Conservation (phyloP, 2,329 filamentous ascomycete genomes). For the Calonectria montana region DNA sequence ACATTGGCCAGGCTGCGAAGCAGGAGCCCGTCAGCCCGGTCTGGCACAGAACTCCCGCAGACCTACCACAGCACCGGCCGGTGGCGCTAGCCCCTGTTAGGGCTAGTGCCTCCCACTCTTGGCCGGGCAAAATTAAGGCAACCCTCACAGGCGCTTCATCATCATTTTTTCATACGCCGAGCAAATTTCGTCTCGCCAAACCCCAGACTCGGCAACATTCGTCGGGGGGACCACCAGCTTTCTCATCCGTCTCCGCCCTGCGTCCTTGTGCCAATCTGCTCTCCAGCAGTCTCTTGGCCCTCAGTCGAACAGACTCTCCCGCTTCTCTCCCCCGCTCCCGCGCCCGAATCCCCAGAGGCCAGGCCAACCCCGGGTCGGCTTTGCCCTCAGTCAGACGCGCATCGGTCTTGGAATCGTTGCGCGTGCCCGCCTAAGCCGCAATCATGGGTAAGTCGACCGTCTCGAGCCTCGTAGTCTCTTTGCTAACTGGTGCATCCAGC, state of each 20-base stretch:
- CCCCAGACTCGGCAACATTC: slow-evolving; percentile 55
- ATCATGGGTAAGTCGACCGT: slow-evolving; percentile 67
- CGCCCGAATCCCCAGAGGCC: slow-evolving; percentile 33
- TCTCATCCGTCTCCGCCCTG: slow-evolving; percentile 36
- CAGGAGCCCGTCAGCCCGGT: slow-evolving; percentile 19
- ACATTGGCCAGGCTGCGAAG: slow-evolving; percentile 14
- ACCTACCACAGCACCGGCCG: slow-evolving; percentile 29
- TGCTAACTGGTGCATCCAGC: slow-evolving; percentile 61
- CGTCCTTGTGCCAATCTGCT: slow-evolving; percentile 25
- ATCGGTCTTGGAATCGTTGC: slow-evolving; percentile 57
- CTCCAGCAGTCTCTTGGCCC: background rate
- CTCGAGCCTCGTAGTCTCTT: slow-evolving; percentile 5
- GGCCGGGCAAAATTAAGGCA: slow-evolving; percentile 57
- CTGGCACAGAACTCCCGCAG: slow-evolving; percentile 24
- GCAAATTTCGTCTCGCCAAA: slow-evolving; percentile 58
- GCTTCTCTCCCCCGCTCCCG: slow-evolving; percentile 26
- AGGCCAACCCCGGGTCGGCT: slow-evolving; percentile 43
- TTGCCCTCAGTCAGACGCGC: slow-evolving; percentile 51
- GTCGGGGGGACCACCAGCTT: slow-evolving; percentile 48
- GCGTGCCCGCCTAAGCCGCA: slow-evolving; percentile 63
- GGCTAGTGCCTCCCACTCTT: slow-evolving; percentile 56
- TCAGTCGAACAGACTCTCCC: slow-evolving; percentile 12
- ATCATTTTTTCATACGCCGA: slow-evolving; percentile 54
- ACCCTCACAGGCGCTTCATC: slow-evolving; percentile 53
- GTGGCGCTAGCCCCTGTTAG: slow-evolving; percentile 34